Base-by-base conservation (phyloP, 192 early-diverging fungal genomes). In the Gryganskiella cystojenkinii region DNA sequence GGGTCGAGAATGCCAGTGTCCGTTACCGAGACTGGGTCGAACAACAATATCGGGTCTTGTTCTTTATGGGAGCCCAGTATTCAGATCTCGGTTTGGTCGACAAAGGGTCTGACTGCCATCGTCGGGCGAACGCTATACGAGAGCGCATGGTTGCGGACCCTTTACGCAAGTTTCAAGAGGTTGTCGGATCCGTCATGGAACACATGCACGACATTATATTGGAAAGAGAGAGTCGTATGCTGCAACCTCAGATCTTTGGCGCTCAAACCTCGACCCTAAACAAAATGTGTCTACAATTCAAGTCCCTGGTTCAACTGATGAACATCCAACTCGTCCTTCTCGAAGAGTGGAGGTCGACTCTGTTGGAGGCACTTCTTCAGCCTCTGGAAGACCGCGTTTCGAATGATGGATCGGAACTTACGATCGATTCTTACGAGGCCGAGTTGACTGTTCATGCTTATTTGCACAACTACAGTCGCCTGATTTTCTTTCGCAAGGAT, bases 21-120 rank as follows among this genome's bases (percentile, higher is more conserved):
- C 34, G 55, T 3, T 56, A 35, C 55, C 55, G 34, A 8, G 55
- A 56, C 4, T 56, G 55, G 55, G 31, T 35, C 4, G 55, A 56
- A 17, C 55, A 56, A 22, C 55, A 56, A 10, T 33, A 56, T 33
- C 8, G 34, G 11, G 35, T 56, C 55, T 33, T 56, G 11, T 56
- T 56, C 33, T 37, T 56, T 40, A 40, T 40, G 37, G 37, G 37
- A 40, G 37, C 37, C 37, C 37, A 40, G 37, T 40, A 40, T 13
- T 9, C 37, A 40, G 37, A 40, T 9, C 37, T 9, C 7, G 37
- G 37, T 40, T 9, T 40, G 37, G 7, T 9, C 3, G 55, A 31
- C 30, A 56, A 56, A 35, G 55, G n/a, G 19, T 7, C 33, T 17
- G 31, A 56, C 13, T 37, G 35, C 33, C 7, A 56, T n/a, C 3